Percentiles rank a stretch among this genome's conserved stretches.
Evolutionary conservation across 176 grass and related monocot genomes (phyloP).

Genomic region (maize (Zea mays)): DNA sequence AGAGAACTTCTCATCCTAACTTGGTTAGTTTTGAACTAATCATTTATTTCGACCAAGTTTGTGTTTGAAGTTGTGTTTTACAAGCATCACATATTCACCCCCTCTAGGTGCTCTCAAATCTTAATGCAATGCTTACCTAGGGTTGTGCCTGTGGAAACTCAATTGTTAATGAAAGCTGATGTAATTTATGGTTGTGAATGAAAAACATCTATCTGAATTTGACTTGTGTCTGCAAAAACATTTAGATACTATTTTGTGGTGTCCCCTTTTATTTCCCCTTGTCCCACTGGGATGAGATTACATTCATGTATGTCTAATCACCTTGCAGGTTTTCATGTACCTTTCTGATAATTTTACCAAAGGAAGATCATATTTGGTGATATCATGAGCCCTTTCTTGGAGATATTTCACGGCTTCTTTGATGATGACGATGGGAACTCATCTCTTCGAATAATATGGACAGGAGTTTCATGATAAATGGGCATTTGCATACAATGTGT

Average conservation of each 20-base stretch:
- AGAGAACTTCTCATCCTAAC: too few relatives aligned
- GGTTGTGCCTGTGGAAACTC: too few relatives aligned
- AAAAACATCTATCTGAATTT: slow-evolving; percentile 14
- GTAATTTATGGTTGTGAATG: neutral
- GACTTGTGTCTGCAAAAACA: too few relatives aligned
- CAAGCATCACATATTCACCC: too few relatives aligned
- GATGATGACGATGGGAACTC: slow-evolving; percentile 50
- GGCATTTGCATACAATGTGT: slow-evolving; percentile 79
- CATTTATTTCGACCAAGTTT: too few relatives aligned
- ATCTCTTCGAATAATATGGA: slow-evolving; percentile 64
- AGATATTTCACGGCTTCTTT: slow-evolving; percentile 79
- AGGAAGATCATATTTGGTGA: slow-evolving; percentile 83
- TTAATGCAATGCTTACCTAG: too few relatives aligned
- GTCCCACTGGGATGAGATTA: slow-evolving; percentile 26
- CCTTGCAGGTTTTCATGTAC: slow-evolving; percentile 76
- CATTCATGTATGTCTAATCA: slow-evolving; percentile 30
- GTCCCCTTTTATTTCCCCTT: slow-evolving; percentile 1
- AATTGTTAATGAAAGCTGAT: neutral
- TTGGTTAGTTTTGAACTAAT: too few relatives aligned
- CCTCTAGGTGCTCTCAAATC: too few relatives aligned
- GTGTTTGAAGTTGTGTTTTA: too few relatives aligned
- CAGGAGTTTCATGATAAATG: slow-evolving; percentile 67
- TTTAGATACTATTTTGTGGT: too few relatives aligned
- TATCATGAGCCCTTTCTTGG: slow-evolving; percentile 79
- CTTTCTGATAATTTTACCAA: slow-evolving; percentile 59